A percentile compares a stretch with the other conserved stretches of the same genome.
phyloP scores from a whole-genome alignment of 2,329 filamentous ascomycete genomes.

The Phaeosphaeria sp. region DNA sequence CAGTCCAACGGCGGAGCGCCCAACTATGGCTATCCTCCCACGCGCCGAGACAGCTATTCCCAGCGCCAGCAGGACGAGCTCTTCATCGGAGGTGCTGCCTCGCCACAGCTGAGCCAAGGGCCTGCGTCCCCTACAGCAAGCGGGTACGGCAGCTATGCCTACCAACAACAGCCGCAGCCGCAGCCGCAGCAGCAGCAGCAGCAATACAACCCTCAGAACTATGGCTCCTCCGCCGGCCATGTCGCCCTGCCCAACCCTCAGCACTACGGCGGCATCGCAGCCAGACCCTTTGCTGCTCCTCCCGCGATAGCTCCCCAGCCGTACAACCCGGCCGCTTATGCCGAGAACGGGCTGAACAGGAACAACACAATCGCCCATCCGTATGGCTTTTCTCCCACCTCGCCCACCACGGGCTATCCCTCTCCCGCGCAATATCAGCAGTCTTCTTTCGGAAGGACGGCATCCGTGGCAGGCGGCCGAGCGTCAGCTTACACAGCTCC shows the following conservation, averaged over 20 bases:
- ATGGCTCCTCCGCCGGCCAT: conserved; percentile 50
- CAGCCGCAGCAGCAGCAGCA: conserved; percentile 42
- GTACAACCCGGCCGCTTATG: conserved; percentile 56
- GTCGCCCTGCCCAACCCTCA: conserved; percentile 66
- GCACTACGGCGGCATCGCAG: conserved; percentile 56
- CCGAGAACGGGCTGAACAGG: conserved; percentile 40
- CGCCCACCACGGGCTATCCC: conserved; percentile 36
- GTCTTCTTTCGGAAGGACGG: conserved; percentile 40
- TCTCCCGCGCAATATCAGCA: conserved; percentile 40
- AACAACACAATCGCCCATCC: conserved; percentile 42
- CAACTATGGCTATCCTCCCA: conserved; percentile 46
- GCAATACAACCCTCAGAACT: conserved; percentile 69
- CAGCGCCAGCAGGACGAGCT: conserved; percentile 63
- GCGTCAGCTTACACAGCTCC: conserved; percentile 44
- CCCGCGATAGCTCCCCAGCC: conserved; percentile 40
- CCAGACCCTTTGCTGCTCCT: conserved; percentile 41
- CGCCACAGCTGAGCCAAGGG: conserved; percentile 37
- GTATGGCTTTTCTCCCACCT: conserved; percentile 47
- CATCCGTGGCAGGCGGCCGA: conserved; percentile 37
- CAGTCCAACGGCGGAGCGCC: conserved; percentile 62
- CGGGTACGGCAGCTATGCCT: conserved; percentile 50
- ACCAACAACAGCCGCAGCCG: conserved; percentile 45
- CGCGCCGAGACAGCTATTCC: conserved; percentile 44
- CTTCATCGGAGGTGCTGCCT: conserved; percentile 58
- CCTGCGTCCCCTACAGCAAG: conserved; percentile 36